phyloP scores from a whole-genome alignment of 345 rosid genomes.

The Brassica napus region DNA sequence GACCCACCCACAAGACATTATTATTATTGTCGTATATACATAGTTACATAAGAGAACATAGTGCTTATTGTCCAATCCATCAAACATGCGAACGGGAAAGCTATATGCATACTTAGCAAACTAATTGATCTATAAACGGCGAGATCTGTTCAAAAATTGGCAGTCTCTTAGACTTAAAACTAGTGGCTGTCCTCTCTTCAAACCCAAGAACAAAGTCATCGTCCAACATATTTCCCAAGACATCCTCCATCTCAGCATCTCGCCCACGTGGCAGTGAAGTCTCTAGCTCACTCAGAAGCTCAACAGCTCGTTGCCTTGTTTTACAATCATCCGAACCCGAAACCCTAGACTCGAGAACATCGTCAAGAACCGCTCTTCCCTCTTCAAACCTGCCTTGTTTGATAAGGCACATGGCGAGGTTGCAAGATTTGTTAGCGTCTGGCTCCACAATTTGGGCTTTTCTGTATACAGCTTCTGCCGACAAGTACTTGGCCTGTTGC shows the following conservation, averaged over 20 bases:
- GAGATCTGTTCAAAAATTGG: slow-evolving; percentile 90
- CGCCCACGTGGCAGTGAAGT: slow-evolving; percentile 23
- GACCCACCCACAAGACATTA: slow-evolving; percentile 28
- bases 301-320: slow-evolving; percentile 58
- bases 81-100: not conserved
- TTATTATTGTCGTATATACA: slow-evolving; percentile 22
- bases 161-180: slow-evolving; percentile 69
- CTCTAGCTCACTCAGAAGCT: slow-evolving; percentile 50
- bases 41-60: slow-evolving; percentile 7
- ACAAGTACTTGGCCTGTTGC: slow-evolving; percentile 45
- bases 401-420: slow-evolving; percentile 68
- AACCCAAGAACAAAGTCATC: slow-evolving; percentile 65
- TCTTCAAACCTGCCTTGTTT: slow-evolving; percentile 64
- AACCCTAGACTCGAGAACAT: slow-evolving; percentile 46
- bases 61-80: slow-evolving; percentile 4
- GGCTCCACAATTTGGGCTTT: slow-evolving; percentile 93
- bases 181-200: slow-evolving; percentile 50
- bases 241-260: slow-evolving; percentile 38
- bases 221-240: slow-evolving; percentile 43
- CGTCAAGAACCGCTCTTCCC: slow-evolving; percentile 49
- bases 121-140: slow-evolving; percentile 60
- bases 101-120: slow-evolving; percentile 39
- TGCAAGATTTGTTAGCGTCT: slow-evolving; percentile 84
- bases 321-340: slow-evolving; percentile 61
- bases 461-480: slow-evolving; percentile 80